Evolutionary conservation across 306 rosid genomes (phyloP), one percentile per base, ranked within the genome.

Genomic region (Morella rubra): DNA sequence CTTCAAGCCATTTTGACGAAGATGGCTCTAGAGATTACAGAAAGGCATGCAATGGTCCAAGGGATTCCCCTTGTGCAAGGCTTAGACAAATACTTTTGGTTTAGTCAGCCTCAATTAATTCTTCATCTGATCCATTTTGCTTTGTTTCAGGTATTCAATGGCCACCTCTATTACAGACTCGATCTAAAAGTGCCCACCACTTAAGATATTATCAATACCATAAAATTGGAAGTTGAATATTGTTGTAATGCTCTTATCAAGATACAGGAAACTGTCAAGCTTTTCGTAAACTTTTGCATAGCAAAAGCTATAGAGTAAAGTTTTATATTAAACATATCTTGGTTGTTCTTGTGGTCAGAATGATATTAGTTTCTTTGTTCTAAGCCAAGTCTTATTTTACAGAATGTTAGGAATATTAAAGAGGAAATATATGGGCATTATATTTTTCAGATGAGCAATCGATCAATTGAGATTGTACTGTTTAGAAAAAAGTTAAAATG

Each of bases 31-130:
- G 97, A 92, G 83, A 76, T 95, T 78, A 82, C 92, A 12, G 99
- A 95, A 77, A 91, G 79, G 62, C 99, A 95, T 72, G 97, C 97
- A 53, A 96, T 95, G 71, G 91, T 95, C 55, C 97, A 95, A 81
- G 99, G 99, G 72, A 95, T 95, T 81, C 99, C 99, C 49, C 93
- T 95, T 47, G 99, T 95, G 80, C 91, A 88, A 83, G 97, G 92
- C 52, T 95, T 97, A 5, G 96, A 95, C 79, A 81, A 72, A 74
- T 92, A 95, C 74, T 95, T 95, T 80, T 95, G 99, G 99, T 95
- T 95, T 72, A 93, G 91, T 73, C 88, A 80, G 71, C 99, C 99
- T 32, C 91, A 87, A 50, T 83, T 95, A 75, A 74, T 95, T 86
- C 99, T 95, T 88, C 87, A 90, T 72, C 93, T 95, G 64, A 95